A percentile compares a stretch with the other conserved stretches of the same genome.
Conservation (phyloP, 164 flowering plant species). For the Pachysandra terminalis region DNA sequence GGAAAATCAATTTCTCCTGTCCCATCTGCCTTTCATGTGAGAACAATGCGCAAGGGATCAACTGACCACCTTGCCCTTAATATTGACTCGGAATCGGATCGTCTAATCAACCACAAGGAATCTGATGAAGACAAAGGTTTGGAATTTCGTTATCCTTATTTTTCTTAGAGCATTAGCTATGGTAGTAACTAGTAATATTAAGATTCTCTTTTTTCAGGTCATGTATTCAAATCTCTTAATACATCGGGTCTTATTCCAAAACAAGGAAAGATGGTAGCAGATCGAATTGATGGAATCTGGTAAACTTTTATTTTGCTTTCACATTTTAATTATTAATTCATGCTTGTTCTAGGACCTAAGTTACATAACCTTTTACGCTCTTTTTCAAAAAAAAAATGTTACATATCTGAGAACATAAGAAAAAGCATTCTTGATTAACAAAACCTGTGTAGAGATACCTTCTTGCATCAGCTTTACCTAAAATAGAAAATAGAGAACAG, state of each 20-base stretch:
- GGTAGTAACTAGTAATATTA: background rate
- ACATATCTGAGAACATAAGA: no score
- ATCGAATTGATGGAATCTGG: slow-evolving; percentile 92
- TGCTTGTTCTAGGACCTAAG: background rate
- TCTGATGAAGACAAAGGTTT: slow-evolving; percentile 87
- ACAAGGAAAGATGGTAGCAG: slow-evolving; percentile 85
- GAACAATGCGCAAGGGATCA: slow-evolving; percentile 81
- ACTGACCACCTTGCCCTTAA: slow-evolving; percentile 77
- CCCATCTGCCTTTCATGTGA: slow-evolving; percentile 66
- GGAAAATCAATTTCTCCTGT: slow-evolving; percentile 49
- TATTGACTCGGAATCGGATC: slow-evolving; percentile 66
- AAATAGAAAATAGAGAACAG: no score
- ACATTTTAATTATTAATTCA: background rate
- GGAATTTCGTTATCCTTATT: slow-evolving; percentile 2
- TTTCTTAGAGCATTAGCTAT: background rate
- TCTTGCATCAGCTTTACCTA: no score
- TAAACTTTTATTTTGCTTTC: slow-evolving; percentile 19
- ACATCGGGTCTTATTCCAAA: slow-evolving; percentile 81
- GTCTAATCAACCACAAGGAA: slow-evolving; percentile 50
- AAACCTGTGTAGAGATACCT: no score
- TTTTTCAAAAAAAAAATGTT: no score
- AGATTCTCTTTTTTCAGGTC: slow-evolving; percentile 59
- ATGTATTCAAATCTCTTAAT: slow-evolving; percentile 82
- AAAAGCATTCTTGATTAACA: no score
- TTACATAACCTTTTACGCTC: no score